These are phyloP conservation scores for Paraphaeosphaeria minitans DNA, from an alignment of 2,329 filamentous ascomycete genomes.

Conservation along the genomic window DNA sequence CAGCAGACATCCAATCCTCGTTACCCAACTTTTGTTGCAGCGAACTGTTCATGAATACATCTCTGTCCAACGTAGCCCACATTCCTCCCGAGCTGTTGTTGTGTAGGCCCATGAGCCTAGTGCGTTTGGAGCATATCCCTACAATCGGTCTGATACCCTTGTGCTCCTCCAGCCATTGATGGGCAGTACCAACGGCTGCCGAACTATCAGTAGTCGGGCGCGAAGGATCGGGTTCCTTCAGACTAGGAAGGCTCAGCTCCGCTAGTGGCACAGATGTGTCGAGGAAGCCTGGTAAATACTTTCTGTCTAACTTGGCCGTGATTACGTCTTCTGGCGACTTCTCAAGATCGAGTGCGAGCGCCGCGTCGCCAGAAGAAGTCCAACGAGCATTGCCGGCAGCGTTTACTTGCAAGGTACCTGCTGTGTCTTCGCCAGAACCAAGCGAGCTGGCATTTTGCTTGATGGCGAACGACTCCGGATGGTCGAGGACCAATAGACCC, in stretches of 20 bases:
- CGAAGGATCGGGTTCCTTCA: neutral
- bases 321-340: slow-evolving; percentile 22
- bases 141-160: slow-evolving; percentile 54
- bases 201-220: slow-evolving; percentile 2
- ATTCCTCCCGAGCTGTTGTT: slow-evolving; percentile 51
- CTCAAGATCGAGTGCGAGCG: slow-evolving; percentile 31
- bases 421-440: slow-evolving; percentile 45
- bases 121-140: slow-evolving; percentile 52
- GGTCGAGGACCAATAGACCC: slow-evolving; percentile 54
- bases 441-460: slow-evolving; percentile 54
- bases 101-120: slow-evolving; percentile 55
- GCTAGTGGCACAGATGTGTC: slow-evolving; percentile 26
- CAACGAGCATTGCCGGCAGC: slow-evolving; percentile 44
- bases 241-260: neutral
- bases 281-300: slow-evolving; percentile 49
- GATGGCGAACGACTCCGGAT: slow-evolving; percentile 53
- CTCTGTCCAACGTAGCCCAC: slow-evolving; percentile 56
- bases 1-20: slow-evolving; percentile 39
- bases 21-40: slow-evolving; percentile 32
- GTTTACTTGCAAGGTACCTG: slow-evolving; percentile 36
- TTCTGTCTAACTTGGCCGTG: slow-evolving; percentile 48
- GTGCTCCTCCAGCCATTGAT: slow-evolving; percentile 53
- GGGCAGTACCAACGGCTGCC: slow-evolving; percentile 33
- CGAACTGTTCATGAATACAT: slow-evolving; percentile 49
- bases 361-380: slow-evolving; percentile 40